A percentile compares a stretch with the other conserved stretches of the same genome.
These are phyloP conservation scores for Leptographium galeiforme DNA, from an alignment of 2,329 filamentous ascomycete species.

Conservation along the genomic window DNA sequence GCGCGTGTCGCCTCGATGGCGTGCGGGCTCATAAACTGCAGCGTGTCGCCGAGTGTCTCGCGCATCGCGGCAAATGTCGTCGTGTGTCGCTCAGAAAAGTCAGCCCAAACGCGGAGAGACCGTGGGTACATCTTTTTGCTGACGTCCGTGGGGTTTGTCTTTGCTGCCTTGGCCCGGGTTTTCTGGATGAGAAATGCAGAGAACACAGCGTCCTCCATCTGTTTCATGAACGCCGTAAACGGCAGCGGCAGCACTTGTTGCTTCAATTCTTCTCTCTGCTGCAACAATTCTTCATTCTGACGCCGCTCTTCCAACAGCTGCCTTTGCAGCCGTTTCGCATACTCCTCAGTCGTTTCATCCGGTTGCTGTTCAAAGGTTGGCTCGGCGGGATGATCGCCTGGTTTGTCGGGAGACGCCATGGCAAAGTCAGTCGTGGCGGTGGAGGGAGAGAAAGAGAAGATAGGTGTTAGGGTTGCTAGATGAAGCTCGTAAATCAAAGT, in stretches of 20 bases:
- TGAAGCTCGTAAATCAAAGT: too few species aligned
- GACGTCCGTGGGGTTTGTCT: neutral
- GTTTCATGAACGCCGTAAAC: neutral
- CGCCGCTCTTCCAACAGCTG: neutral
- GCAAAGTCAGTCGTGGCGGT: too few species aligned
- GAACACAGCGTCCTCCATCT: neutral
- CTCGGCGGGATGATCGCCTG: neutral
- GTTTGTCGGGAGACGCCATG: neutral
- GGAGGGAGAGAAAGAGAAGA: too few species aligned
- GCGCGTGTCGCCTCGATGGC: neutral
- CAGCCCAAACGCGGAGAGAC: neutral
- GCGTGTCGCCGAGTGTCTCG: neutral
- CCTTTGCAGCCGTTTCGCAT: neutral
- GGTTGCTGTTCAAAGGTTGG: neutral
- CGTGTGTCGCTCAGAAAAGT: neutral
- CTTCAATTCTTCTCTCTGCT: neutral
- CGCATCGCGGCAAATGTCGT: neutral
- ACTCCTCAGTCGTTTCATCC: neutral
- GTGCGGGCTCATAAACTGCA: neutral
- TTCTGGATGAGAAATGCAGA: neutral
- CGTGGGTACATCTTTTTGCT: neutral
- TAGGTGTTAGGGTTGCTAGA: too few species aligned
- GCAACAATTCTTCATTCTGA: neutral
- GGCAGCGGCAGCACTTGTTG: neutral
- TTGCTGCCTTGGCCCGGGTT: neutral